A percentile compares a stretch with the other conserved stretches of the same genome.
phyloP scores from a whole-genome alignment of 164 flowering plant species.

The Macadamia tetraphylla region DNA sequence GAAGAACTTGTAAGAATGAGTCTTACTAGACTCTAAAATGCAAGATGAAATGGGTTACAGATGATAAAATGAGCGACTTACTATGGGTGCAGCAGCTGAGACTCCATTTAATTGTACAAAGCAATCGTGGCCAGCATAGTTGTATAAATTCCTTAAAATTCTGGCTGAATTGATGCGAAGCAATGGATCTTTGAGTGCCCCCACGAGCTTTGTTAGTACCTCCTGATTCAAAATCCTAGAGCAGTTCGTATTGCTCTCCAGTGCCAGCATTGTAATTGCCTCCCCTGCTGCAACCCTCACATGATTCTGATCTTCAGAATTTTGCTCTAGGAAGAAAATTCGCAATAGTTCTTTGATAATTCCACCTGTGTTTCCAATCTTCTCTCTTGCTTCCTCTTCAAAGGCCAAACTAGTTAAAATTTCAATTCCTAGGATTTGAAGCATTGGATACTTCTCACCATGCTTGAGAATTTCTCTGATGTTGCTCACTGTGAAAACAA shows the following conservation, averaged over 20 bases:
- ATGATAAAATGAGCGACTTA: constrained; percentile 31
- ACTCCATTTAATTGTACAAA: constrained; percentile 40
- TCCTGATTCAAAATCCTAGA: constrained; percentile 47
- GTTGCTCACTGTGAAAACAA: constrained; percentile 83
- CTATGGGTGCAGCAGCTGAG: constrained; percentile 57
- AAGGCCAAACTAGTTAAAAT: constrained; percentile 69
- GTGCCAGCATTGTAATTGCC: constrained; percentile 76
- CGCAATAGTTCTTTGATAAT: constrained; percentile 51
- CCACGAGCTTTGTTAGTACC: constrained; percentile 41
- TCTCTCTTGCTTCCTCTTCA: constrained; percentile 78
- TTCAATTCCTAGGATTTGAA: constrained; percentile 69
- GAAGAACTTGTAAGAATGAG: background rate
- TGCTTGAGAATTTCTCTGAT: constrained; percentile 66
- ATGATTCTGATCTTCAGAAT: constrained; percentile 25
- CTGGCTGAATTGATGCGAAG: constrained; percentile 66
- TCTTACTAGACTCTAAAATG: background rate
- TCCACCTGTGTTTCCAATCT: constrained; percentile 86
- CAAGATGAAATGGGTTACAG: background rate
- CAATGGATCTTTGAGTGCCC: constrained; percentile 44
- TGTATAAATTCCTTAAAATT: constrained; percentile 67
- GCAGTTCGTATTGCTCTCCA: constrained; percentile 67
- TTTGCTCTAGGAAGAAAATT: constrained; percentile 48
- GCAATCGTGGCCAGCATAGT: constrained; percentile 46
- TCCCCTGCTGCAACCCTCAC: constrained; percentile 78
- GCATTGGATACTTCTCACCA: constrained; percentile 54